Conservation (phyloP, 805 yeast species). For the Kazachstania africana region DNA sequence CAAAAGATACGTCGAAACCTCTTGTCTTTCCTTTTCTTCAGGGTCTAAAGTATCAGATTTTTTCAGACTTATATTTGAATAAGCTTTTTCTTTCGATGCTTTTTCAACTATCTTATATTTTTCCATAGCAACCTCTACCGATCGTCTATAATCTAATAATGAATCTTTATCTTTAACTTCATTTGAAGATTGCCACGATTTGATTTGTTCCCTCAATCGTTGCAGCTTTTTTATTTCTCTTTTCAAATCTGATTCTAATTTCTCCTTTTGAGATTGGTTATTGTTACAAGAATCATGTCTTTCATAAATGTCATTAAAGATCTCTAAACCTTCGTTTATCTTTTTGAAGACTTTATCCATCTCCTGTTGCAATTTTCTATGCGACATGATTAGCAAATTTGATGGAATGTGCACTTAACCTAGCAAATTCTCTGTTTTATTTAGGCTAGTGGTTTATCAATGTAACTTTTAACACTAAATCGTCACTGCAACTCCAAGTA, state of each 20-base stretch:
- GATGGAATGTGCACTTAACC: no score
- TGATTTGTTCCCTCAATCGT: conserved; percentile 86
- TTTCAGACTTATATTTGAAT: conserved; percentile 82
- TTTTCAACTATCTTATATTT: conserved; percentile 91
- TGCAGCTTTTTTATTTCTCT: conserved; percentile 92
- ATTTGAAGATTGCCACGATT: conserved; percentile 85
- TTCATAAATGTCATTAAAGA: conserved; percentile 76
- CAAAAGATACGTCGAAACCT: conserved; percentile 56
- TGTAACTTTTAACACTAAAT: no score
- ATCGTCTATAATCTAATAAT: conserved; percentile 61
- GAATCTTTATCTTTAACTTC: conserved; percentile 86
- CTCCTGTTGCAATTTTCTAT: conserved; percentile 47
- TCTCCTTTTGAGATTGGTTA: conserved; percentile 84
- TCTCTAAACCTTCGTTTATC: conserved; percentile 80
- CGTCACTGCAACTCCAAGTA: no score
- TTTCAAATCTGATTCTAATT: conserved; percentile 82
- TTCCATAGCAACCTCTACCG: conserved; percentile 80
- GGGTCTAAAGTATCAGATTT: conserved; percentile 56
- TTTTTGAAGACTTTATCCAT: conserved; percentile 82
- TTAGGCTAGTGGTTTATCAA: no score
- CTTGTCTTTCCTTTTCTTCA: conserved; percentile 66
- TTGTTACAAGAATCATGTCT: conserved; percentile 67
- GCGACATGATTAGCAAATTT: conserved; percentile 29
- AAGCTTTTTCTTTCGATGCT: conserved; percentile 87
- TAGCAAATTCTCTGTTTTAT: no score